These are phyloP conservation scores for Francoa sonchifolia DNA, from an alignment of 441 rosid genomes.

Conservation along the genomic window DNA sequence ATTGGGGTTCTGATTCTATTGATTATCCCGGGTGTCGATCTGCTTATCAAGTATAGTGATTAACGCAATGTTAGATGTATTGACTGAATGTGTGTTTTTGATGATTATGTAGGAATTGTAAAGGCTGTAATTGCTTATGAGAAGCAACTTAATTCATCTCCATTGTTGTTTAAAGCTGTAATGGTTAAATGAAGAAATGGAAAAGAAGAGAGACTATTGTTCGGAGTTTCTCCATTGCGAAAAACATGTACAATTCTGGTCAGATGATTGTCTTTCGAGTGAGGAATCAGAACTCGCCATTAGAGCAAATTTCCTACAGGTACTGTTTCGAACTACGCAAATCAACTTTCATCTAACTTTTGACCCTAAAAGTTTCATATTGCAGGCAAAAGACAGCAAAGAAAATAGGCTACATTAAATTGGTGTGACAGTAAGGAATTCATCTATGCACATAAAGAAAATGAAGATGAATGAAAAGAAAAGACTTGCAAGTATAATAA, in stretches of 20 bases:
- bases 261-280: conserved; percentile 16
- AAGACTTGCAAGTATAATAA: too few species aligned
- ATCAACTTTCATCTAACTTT: too few species aligned
- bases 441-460: too few species aligned
- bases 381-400: too few species aligned
- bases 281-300: conserved; percentile 33
- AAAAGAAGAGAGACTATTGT: conserved; percentile 27
- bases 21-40: conserved; percentile 68
- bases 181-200: conserved; percentile 20
- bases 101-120: conserved; percentile 50
- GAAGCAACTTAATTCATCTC: conserved; percentile 35
- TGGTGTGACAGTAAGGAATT: too few species aligned
- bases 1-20: conserved; percentile 35
- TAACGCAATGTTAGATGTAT: background rate
- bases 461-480: too few species aligned
- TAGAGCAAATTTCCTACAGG: conserved; percentile 55
- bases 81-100: background rate
- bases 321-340: too few species aligned
- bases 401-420: too few species aligned
- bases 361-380: too few species aligned
- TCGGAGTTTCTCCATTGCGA: conserved; percentile 40
- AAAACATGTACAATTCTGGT: conserved; percentile 23
- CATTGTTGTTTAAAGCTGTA: conserved; percentile 11
- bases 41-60: conserved; percentile 58
- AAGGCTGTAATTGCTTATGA: conserved; percentile 76